These are phyloP conservation scores for Lonicera japonica DNA, from an alignment of 129 eudicot species.

Conservation along the genomic window DNA sequence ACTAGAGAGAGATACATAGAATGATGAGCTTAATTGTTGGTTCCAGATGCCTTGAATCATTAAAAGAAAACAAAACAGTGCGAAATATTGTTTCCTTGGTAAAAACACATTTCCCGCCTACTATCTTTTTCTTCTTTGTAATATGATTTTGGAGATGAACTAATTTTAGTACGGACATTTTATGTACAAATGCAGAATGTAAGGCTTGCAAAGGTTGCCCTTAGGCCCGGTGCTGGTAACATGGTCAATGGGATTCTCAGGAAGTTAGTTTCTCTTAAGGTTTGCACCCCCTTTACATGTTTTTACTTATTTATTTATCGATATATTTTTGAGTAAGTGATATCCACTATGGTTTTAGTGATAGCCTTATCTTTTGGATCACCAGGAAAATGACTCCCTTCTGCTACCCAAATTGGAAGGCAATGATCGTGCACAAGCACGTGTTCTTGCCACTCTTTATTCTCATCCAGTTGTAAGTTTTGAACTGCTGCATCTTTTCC, in stretches of 20 bases:
- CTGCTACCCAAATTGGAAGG: conserved; percentile 77
- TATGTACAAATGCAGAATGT: conserved; percentile 58
- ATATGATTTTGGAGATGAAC: background rate
- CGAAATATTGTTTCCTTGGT: background rate
- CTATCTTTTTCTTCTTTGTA: background rate
- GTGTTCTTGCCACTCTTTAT: conserved; percentile 79
- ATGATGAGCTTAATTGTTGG: background rate
- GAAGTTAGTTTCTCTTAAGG: conserved; percentile 82
- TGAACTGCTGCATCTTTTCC: background rate
- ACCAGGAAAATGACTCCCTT: conserved; percentile 70
- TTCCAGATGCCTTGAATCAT: background rate
- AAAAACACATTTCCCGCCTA: background rate
- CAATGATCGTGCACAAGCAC: conserved; percentile 87
- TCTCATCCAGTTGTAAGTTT: conserved; percentile 96
- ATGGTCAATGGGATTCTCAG: conserved; percentile 92
- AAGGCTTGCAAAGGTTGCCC: conserved; percentile 83
- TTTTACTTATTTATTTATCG: background rate
- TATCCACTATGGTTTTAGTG: background rate
- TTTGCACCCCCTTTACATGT: conserved; percentile 3
- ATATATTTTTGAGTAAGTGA: background rate
- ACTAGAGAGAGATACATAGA: background rate
- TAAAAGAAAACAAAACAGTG: too few relatives aligned
- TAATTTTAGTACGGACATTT: conserved; percentile 6
- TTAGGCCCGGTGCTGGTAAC: conserved; percentile 97
- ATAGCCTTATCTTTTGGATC: conserved; percentile 11